Evolutionary conservation across 371 early-diverging fungal genomes (phyloP).

Genomic region (Actinomortierella ambigua): DNA sequence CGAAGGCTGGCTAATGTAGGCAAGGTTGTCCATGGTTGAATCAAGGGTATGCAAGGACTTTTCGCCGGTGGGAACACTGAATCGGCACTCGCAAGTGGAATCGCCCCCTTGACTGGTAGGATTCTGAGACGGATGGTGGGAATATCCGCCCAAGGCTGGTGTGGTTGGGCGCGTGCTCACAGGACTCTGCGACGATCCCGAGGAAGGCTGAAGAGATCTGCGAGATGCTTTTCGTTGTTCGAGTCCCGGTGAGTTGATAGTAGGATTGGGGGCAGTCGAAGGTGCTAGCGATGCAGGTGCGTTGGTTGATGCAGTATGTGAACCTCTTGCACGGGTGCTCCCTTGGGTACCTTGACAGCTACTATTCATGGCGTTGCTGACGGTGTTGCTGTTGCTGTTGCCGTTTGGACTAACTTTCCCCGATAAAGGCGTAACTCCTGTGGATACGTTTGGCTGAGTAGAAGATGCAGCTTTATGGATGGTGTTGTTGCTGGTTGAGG

Average conservation of each 20-base stretch:
- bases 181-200: too few relatives aligned
- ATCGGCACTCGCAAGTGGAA: conserved; percentile 38
- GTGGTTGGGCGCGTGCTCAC: too few relatives aligned
- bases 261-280: too few relatives aligned
- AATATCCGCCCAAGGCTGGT: too few relatives aligned
- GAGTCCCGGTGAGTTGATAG: too few relatives aligned
- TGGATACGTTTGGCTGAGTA: background rate
- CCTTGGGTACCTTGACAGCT: background rate
- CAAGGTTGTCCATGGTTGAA: conserved; percentile 28
- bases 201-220: too few relatives aligned
- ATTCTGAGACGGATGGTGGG: too few relatives aligned
- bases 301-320: too few relatives aligned
- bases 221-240: too few relatives aligned
- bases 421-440: conserved; percentile 2
- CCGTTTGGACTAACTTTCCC: background rate
- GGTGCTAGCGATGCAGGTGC: too few relatives aligned
- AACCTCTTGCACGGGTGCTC: background rate
- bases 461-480: background rate
- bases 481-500: too few relatives aligned
- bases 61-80: conserved; percentile 39
- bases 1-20: conserved; percentile 38
- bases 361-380: conserved; percentile 3
- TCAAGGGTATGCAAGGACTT: conserved; percentile 37
- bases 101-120: background rate
- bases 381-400: conserved; percentile 4